Evolutionary conservation across 2,329 filamentous ascomycete species (phyloP).

Genomic region (Sarocladium oryzae): DNA sequence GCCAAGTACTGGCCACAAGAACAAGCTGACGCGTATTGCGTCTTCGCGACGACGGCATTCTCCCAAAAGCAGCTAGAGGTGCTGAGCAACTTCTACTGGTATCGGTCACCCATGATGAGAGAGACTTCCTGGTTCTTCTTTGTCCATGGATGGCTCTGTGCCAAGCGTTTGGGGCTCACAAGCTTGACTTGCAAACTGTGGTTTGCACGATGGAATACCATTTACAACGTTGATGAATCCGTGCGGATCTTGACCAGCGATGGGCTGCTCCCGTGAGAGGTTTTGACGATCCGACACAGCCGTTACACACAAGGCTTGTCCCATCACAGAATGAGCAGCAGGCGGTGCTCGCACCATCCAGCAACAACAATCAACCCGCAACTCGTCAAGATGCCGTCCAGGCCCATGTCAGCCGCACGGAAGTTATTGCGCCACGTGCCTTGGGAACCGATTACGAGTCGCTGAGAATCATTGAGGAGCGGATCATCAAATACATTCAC

Average conservation of each 20-base stretch:
- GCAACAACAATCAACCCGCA: too few relatives aligned
- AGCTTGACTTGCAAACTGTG: neutral
- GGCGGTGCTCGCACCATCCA: too few relatives aligned
- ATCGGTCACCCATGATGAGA: neutral
- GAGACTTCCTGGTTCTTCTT: neutral
- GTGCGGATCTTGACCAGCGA: too few relatives aligned
- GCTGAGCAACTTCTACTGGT: neutral
- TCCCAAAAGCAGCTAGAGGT: neutral
- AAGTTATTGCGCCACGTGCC: too few relatives aligned
- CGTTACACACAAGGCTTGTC: too few relatives aligned
- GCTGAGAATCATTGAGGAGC: neutral
- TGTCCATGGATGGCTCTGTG: neutral
- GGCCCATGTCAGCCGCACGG: too few relatives aligned
- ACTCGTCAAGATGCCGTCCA: too few relatives aligned
- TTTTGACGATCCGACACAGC: too few relatives aligned
- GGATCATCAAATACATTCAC: neutral
- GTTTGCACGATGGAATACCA: neutral
- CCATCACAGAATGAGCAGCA: too few relatives aligned
- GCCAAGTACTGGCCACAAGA: constrained; percentile 1
- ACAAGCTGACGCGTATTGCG: neutral
- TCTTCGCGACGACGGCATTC: neutral
- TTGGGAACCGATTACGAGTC: too few relatives aligned
- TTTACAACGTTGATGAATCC: too few relatives aligned
- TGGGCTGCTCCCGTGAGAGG: too few relatives aligned
- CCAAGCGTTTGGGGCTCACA: neutral